A percentile compares a stretch with the other conserved stretches of the same genome.
These are phyloP conservation scores for Lichtheimia hyalospora DNA, from an alignment of 371 early-diverging fungal species.

Conservation along the genomic window DNA sequence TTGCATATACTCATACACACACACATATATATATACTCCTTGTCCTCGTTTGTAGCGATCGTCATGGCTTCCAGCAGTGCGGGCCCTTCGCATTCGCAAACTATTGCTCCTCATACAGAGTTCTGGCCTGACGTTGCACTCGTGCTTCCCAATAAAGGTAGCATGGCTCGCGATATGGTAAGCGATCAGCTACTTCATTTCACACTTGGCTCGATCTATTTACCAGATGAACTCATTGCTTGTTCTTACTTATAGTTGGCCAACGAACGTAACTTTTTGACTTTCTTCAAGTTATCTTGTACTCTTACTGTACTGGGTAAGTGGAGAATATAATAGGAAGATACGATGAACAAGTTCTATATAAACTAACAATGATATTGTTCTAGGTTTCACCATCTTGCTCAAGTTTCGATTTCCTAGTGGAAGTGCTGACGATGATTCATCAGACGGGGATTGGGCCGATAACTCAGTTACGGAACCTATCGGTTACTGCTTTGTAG, in stretches of 20 bases:
- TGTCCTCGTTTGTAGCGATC: no score
- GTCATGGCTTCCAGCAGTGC: no score
- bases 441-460: conserved; percentile 7
- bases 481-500: conserved; percentile 37
- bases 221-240: no score
- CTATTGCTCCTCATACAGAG: not conserved
- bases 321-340: not conserved
- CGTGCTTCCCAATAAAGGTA: conserved; percentile 12
- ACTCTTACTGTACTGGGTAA: conserved; percentile 44
- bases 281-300: conserved; percentile 37
- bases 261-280: conserved; percentile 48
- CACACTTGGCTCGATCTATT: no score
- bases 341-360: not conserved
- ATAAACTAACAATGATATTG: not conserved
- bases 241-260: conserved; percentile 23
- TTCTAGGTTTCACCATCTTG: conserved; percentile 36
- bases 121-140: conserved; percentile 12
- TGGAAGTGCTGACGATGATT: not conserved
- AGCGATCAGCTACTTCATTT: not conserved
- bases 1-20: no score
- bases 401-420: conserved; percentile 41
- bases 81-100: conserved; percentile 3
- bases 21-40: no score
- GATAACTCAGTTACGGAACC: conserved; percentile 12
- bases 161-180: conserved; percentile 14